Percentiles rank a stretch among this genome's conserved stretches.
Conservation (phyloP, 805 yeast species). For the Clavispora phyllophila region DNA sequence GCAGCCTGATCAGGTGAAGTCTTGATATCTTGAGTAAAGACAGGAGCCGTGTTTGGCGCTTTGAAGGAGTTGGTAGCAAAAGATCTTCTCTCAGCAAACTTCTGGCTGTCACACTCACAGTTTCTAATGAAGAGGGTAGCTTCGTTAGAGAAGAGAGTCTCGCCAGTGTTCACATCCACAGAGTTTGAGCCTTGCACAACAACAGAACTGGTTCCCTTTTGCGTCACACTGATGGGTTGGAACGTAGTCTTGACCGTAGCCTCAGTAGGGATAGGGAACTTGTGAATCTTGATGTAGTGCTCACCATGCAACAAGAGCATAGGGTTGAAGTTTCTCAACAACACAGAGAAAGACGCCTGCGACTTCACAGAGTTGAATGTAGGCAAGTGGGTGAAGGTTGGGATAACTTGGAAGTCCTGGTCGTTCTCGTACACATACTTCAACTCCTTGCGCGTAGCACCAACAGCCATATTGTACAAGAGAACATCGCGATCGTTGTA, state of each 20-base stretch:
- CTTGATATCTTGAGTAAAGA: constrained; percentile 52
- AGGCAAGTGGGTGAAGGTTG: constrained; percentile 88
- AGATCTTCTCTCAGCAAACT: constrained; percentile 42
- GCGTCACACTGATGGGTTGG: constrained; percentile 67
- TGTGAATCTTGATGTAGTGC: constrained; percentile 74
- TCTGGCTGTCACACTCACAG: constrained; percentile 50
- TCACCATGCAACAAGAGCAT: constrained; percentile 91
- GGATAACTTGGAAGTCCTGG: constrained; percentile 75
- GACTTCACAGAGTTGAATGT: constrained; percentile 61
- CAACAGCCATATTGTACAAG: constrained; percentile 84
- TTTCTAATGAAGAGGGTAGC: constrained; percentile 83
- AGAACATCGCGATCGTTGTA: constrained; percentile 70
- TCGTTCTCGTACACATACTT: constrained; percentile 75
- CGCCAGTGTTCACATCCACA: constrained; percentile 62
- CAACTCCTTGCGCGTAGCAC: constrained; percentile 74
- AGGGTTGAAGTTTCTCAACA: constrained; percentile 81
- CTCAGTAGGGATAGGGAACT: constrained; percentile 73
- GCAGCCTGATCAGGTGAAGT: constrained; percentile 78
- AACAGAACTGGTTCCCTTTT: constrained; percentile 82
- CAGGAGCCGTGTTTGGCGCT: constrained; percentile 62
- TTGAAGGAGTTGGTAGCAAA: constrained; percentile 61
- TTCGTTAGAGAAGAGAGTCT: constrained; percentile 70
- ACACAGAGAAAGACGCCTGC: constrained; percentile 50
- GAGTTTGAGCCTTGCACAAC: constrained; percentile 72
- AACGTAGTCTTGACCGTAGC: constrained; percentile 59